Evolutionary conservation across 768 basidiomycete species (phyloP).

Genomic region (Tephrocybe rancida): DNA sequence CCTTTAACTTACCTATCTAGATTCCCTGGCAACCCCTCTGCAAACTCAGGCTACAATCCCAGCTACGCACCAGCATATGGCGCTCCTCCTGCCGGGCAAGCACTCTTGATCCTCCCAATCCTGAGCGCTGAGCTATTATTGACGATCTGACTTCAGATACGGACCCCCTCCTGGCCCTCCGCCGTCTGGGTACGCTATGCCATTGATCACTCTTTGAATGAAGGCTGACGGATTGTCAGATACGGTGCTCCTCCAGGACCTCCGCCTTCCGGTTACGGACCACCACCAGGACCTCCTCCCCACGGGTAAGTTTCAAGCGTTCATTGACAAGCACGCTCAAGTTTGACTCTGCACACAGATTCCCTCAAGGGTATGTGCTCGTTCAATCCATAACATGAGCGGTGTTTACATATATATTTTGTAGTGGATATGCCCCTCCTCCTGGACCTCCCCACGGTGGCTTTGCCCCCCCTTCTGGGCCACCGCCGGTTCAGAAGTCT

Average conservation of each 20-base stretch:
- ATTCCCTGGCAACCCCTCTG: slow-evolving; percentile 2
- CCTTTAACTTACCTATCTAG: not conserved
- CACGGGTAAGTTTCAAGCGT: slow-evolving; percentile 11
- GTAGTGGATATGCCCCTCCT: slow-evolving; percentile 16
- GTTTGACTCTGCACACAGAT: slow-evolving; percentile 1
- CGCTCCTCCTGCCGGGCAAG: slow-evolving; percentile 21
- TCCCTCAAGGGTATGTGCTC: slow-evolving; percentile 7
- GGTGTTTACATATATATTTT: not conserved
- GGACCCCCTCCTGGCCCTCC: slow-evolving; percentile 35
- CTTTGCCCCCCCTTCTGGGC: slow-evolving; percentile 25
- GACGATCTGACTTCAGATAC: slow-evolving; percentile 19
- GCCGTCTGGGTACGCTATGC: slow-evolving; percentile 32
- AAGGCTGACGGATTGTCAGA: too few species aligned
- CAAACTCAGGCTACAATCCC: slow-evolving; percentile 34
- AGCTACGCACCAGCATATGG: slow-evolving; percentile 42
- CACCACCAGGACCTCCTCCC: slow-evolving; percentile 17
- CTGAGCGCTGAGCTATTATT: not conserved
- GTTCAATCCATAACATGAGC: not conserved
- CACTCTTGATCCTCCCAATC: not conserved
- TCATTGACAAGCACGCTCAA: not conserved
- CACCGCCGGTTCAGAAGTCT: slow-evolving; percentile 30
- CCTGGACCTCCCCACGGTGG: slow-evolving; percentile 16
- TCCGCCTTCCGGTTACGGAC: slow-evolving; percentile 15
- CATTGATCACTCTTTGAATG: too few species aligned
- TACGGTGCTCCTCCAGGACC: not conserved